Base-by-base conservation (phyloP, 495 filamentous ascomycete genomes). In the Aspergillus wentii region DNA sequence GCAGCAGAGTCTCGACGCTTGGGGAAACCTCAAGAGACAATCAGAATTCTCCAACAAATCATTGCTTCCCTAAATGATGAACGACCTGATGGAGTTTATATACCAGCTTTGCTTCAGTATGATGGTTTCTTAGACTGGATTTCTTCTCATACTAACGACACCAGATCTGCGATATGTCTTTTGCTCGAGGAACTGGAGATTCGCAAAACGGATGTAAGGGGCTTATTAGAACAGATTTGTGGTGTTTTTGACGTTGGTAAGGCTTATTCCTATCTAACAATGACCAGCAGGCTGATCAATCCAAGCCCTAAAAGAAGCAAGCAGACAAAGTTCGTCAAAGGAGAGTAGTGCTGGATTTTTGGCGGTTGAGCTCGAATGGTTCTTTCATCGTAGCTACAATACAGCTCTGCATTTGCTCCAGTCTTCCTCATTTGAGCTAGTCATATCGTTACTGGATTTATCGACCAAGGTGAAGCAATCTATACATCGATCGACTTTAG, bases 341-440 rank as follows among this genome's bases (percentile, higher is more conserved):
- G n/a, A n/a, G n/a, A n/a, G n/a, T n/a, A n/a, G n/a, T n/a, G n/a
- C n/a, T n/a, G n/a, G n/a, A 41, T 73, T 10, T 83, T 85, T 55
- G 74, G 63, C 71, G 15, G 60, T 62, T 17, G 86, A 94, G 41
- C 64, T 91, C 2, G 72, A 91, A 52, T 92, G 88, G 87, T 87
- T 94, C 57, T 80, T 78, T 31, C 75, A 78, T 37, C 88, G 82
- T 46, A 75, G 78, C 5, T 94, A 92, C 57, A 88, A 90, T 46
- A 54, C 87, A 17, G 75, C 79, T 0, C 52, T 90, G 2, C 78
- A 80, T 45, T 62, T 75, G 26, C 75, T 77, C 22, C 66, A 66
- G 0, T 56, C 46, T 9, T 80, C 83, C 69, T 51, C 71, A 13
- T 68, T 78, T 5, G 55, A 62, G 6, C 57, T 63, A 29, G 66